Base-by-base conservation (phyloP, 1,284 basidiomycete genomes). In the Agroathelia rolfsii region DNA sequence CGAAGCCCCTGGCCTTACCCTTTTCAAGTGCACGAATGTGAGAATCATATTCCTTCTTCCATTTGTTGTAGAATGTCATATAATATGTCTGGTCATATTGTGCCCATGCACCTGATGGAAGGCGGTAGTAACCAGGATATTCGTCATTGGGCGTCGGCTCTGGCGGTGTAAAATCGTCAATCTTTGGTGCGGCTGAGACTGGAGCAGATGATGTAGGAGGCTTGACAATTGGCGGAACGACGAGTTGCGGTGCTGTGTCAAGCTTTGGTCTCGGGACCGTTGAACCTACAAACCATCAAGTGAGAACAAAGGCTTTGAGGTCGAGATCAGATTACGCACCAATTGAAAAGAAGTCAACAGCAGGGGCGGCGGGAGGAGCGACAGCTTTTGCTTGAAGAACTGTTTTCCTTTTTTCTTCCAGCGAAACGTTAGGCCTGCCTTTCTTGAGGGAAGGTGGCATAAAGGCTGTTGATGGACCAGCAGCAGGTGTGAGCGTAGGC, bases 121-220 rank as follows among this genome's bases (percentile, higher is more conserved):
- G 67, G 41, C 80, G 75, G 53, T 93, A 92, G 58, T 90, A 93
- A 2, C 88, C 88, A 2, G 88, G 88, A 53, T 90, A 89, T 12
- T 73, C 72, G 50, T 92, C 88, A 13, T 64, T 60, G 1, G 72
- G 64, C 3, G 75, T 80, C 0, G 88, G 88, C 34, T 76, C 72
- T 1, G 86, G 87, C 0, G 81, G 76, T 23, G 72, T 62, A 47
- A 80, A 89, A 31, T 78, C 76, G 10, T 77, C 67, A 6, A 87
- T 52, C 15, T 55, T 55, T 5, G 83, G 82, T 0, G 83, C 82
- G 18, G 83, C 72, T 6, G 77, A 78, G n/a, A 72, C n/a, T n/a
- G n/a, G n/a, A n/a, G n/a, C n/a, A n/a, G n/a, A n/a, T n/a, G n/a
- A 39, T 18, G 43, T 40, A 34, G 40, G n/a, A n/a, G n/a, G n/a